phyloP scores from a whole-genome alignment of 2,329 filamentous ascomycete genomes.

The Annulohypoxylon truncatum region DNA sequence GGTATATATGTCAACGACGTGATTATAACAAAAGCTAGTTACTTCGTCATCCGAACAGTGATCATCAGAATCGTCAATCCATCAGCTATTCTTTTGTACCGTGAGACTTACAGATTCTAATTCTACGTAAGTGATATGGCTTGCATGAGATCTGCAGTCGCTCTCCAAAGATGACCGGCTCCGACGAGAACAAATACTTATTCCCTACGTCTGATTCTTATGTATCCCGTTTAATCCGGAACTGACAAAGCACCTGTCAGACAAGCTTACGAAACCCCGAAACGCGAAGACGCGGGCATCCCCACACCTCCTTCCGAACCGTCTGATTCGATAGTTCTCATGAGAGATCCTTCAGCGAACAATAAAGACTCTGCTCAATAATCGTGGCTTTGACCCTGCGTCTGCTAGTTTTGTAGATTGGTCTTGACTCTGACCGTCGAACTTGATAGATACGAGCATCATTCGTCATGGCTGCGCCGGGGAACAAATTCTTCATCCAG shows the following conservation, averaged over 20 bases:
- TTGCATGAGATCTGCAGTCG: neutral
- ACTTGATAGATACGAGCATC: neutral
- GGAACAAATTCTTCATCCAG: slow-evolving; percentile 47
- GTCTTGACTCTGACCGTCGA: neutral
- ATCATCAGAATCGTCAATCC: neutral
- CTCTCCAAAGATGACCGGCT: neutral
- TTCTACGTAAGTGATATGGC: neutral
- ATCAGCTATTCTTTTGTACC: neutral
- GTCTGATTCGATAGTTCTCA: neutral
- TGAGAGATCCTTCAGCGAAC: neutral
- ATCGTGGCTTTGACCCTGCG: neutral
- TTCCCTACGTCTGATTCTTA: neutral
- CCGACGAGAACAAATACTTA: too few relatives aligned
- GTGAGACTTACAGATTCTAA: neutral
- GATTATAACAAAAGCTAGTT: neutral
- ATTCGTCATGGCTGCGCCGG: slow-evolving; percentile 43
- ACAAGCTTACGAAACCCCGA: slow-evolving; percentile 17
- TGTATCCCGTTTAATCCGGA: neutral
- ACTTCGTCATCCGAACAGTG: neutral
- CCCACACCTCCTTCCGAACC: slow-evolving; percentile 19
- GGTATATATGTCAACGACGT: neutral
- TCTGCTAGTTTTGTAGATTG: neutral
- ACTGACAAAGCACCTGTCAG: neutral
- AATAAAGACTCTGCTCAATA: neutral
- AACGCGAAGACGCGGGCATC: slow-evolving; percentile 31